These are phyloP conservation scores for Angophora floribunda DNA, from an alignment of 345 rosid species.

Conservation along the genomic window DNA sequence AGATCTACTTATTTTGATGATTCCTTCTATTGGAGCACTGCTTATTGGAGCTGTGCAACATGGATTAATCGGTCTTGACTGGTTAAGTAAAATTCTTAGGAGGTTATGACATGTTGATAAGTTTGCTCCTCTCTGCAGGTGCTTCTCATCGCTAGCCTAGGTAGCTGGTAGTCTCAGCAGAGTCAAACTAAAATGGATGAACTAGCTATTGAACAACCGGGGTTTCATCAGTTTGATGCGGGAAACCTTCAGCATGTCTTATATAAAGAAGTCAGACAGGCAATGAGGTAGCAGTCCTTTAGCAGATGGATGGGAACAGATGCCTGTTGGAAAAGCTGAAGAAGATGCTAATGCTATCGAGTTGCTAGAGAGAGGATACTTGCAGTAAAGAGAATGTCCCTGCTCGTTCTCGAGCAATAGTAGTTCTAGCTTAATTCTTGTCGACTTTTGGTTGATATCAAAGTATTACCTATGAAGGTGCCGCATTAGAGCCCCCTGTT, in stretches of 20 bases:
- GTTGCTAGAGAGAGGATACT: slow-evolving; percentile 32
- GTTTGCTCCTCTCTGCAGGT: slow-evolving; percentile 44
- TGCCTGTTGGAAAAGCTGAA: neutral
- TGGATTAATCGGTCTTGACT: slow-evolving; percentile 38
- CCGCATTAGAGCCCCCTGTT: slow-evolving; percentile 79
- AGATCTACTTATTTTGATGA: slow-evolving; percentile 45
- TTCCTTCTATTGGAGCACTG: slow-evolving; percentile 46
- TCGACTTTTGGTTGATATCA: neutral
- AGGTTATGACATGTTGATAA: slow-evolving; percentile 26
- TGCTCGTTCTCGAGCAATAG: neutral
- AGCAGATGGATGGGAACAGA: slow-evolving; percentile 2
- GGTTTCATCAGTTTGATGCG: neutral
- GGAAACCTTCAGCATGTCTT: slow-evolving; percentile 2
- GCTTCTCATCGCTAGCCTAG: slow-evolving; percentile 23
- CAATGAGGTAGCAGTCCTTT: neutral
- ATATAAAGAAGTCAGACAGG: slow-evolving; percentile 1
- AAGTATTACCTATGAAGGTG: slow-evolving; percentile 55
- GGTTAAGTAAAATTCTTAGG: slow-evolving; percentile 19
- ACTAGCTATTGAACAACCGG: neutral
- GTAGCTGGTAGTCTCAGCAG: slow-evolving; percentile 2
- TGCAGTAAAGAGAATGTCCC: slow-evolving; percentile 47
- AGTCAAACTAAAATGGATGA: slow-evolving; percentile 25
- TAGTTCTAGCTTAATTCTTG: neutral
- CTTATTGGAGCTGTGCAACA: slow-evolving; percentile 51
- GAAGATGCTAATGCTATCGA: slow-evolving; percentile 2